These are phyloP conservation scores for Tulasnella sp. DNA, from an alignment of 768 basidiomycete genomes.

Conservation along the genomic window DNA sequence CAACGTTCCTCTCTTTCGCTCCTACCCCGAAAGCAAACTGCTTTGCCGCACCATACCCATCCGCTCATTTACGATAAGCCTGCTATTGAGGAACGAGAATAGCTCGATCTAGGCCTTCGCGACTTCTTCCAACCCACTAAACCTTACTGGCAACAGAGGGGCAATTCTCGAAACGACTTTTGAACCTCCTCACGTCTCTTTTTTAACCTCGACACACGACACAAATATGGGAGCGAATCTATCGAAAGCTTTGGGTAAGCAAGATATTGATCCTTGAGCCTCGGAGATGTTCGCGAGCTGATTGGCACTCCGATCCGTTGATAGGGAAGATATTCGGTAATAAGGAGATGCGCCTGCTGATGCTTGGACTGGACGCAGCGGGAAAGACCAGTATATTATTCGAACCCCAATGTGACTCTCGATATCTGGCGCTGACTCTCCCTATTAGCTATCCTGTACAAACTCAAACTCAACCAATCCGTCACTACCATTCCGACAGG, in stretches of 20 bases:
- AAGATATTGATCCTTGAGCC: neutral
- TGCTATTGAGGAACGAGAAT: too few species aligned
- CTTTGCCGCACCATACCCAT: too few species aligned
- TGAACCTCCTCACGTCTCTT: neutral
- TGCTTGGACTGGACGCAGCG: constrained; percentile 30
- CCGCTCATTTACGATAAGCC: too few species aligned
- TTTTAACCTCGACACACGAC: neutral
- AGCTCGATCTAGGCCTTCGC: too few species aligned
- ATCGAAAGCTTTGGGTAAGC: constrained; percentile 20
- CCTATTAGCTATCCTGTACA: constrained; percentile 31
- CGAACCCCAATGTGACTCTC: neutral
- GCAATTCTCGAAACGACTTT: neutral
- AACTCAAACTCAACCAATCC: constrained; percentile 32
- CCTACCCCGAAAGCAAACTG: too few species aligned
- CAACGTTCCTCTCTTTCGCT: too few species aligned
- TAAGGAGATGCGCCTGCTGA: constrained; percentile 20
- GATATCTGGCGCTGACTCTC: neutral
- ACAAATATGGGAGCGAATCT: constrained; percentile 19
- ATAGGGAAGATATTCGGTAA: constrained; percentile 18
- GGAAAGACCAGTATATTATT: constrained; percentile 33
- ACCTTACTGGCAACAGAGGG: neutral
- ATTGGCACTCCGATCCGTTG: neutral
- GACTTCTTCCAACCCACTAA: neutral
- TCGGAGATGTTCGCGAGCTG: neutral
- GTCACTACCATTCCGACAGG: constrained; percentile 33